phyloP scores from a whole-genome alignment of 2,329 filamentous ascomycete genomes.

The Colletotrichum musae region DNA sequence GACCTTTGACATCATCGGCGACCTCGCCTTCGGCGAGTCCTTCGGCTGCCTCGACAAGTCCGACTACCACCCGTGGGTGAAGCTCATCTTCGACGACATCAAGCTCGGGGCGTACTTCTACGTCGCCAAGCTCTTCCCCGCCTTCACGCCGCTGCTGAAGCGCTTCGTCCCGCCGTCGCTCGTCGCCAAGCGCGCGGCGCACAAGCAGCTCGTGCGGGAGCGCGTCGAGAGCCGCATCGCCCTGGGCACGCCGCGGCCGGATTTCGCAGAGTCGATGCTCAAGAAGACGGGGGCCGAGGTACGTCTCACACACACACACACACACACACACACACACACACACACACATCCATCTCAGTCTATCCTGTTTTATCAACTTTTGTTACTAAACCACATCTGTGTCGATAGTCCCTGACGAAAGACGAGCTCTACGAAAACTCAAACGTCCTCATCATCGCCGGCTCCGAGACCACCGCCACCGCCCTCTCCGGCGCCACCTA shows the following conservation, averaged over 20 bases:
- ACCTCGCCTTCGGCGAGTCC: conserved; percentile 49
- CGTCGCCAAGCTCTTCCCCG: neutral
- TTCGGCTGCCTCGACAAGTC: conserved; percentile 47
- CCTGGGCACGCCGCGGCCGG: conserved; percentile 35
- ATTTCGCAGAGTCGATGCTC: conserved; percentile 43
- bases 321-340: too few species aligned
- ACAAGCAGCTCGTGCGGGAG: conserved; percentile 13
- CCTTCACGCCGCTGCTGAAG: conserved; percentile 16
- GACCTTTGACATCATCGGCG: conserved; percentile 51
- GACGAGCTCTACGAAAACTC: conserved; percentile 43
- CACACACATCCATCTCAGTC: too few species aligned
- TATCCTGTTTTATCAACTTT: too few species aligned
- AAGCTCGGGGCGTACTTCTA: conserved; percentile 16
- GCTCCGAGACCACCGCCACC: conserved; percentile 54
- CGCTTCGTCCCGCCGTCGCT: conserved; percentile 15
- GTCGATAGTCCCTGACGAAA: conserved; percentile 27
- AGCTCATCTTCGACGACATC: conserved; percentile 43
- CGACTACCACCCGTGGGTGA: conserved; percentile 38
- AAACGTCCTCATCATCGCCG: conserved; percentile 49
- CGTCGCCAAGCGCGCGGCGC: conserved; percentile 5
- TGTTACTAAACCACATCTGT: too few species aligned
- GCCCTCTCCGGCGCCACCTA: conserved; percentile 47
- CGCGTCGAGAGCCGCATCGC: conserved; percentile 38
- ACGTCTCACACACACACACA: too few species aligned
- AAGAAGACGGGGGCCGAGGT: conserved; percentile 39